Conservation (phyloP, 805 yeast species). For the Zygotorulaspora florentina region DNA sequence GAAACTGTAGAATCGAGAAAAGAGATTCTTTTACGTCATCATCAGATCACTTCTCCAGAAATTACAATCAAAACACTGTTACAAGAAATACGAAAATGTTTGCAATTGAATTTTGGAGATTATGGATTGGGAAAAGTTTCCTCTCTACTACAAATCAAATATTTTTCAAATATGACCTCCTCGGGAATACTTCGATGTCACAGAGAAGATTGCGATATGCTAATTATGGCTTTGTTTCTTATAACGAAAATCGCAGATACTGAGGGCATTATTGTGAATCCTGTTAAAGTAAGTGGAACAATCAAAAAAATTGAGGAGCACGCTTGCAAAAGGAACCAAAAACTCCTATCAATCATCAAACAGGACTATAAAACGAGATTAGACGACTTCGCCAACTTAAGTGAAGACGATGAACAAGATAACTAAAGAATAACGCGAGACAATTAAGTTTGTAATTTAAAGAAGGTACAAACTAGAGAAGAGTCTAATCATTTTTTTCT, state of each 20-base stretch:
- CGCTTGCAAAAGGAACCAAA: slow-evolving; percentile 47
- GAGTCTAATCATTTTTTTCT: no score
- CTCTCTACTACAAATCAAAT: slow-evolving; percentile 60
- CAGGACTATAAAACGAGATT: slow-evolving; percentile 5
- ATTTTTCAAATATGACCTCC: slow-evolving; percentile 75
- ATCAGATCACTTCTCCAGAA: slow-evolving; percentile 46
- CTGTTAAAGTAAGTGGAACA: slow-evolving; percentile 77
- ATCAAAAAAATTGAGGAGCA: slow-evolving; percentile 76
- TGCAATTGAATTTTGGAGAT: slow-evolving; percentile 73
- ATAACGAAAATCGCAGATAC: slow-evolving; percentile 48
- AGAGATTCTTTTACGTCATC: slow-evolving; percentile 41
- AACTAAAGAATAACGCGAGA: slow-evolving; percentile 1
- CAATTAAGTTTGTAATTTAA: slow-evolving; percentile 7
- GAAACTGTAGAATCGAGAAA: slow-evolving; percentile 3
- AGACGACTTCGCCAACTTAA: slow-evolving; percentile 15
- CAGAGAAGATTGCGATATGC: slow-evolving; percentile 55
- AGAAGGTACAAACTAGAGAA: no score
- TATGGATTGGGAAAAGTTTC: slow-evolving; percentile 64
- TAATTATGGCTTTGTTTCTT: slow-evolving; percentile 63
- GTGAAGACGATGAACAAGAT: slow-evolving; percentile 18
- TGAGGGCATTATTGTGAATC: slow-evolving; percentile 49
- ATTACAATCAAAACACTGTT: slow-evolving; percentile 49
- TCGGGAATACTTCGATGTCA: slow-evolving; percentile 81
- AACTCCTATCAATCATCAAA: slow-evolving; percentile 18
- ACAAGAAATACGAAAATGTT: slow-evolving; percentile 48